These are phyloP conservation scores for Cladophialophora psammophila DNA, from an alignment of 2,329 filamentous ascomycete species.

Conservation along the genomic window DNA sequence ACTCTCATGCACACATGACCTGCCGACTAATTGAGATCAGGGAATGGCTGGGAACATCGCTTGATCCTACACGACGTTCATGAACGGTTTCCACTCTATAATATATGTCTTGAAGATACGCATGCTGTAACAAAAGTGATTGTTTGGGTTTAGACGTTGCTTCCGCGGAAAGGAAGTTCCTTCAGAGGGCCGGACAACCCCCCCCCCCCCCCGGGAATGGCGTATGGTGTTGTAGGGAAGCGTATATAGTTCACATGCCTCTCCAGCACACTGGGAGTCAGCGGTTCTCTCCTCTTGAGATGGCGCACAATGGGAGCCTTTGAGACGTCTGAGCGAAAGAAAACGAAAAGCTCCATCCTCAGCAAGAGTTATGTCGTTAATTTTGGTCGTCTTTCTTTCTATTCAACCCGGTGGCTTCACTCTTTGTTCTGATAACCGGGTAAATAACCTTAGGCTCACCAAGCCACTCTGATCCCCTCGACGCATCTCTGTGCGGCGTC, in stretches of 20 bases:
- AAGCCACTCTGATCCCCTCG: background rate
- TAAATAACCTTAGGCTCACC: background rate
- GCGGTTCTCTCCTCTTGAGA: background rate
- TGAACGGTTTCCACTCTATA: slow-evolving; percentile 10
- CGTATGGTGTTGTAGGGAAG: background rate
- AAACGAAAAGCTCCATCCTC: background rate
- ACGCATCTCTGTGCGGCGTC: background rate
- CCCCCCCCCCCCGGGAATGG: background rate
- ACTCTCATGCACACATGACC: background rate
- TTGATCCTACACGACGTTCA: slow-evolving; percentile 19
- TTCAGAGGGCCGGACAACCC: background rate
- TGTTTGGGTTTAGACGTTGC: background rate
- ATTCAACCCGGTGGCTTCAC: background rate
- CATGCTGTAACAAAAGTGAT: slow-evolving; percentile 2
- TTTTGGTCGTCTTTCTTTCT: background rate
- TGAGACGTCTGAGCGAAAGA: background rate
- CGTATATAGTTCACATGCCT: background rate
- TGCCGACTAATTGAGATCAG: slow-evolving; percentile 22
- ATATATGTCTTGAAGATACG: background rate
- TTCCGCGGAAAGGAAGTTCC: background rate
- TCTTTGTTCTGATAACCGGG: background rate
- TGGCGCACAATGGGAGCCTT: background rate
- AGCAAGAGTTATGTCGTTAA: background rate
- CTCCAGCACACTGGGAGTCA: background rate
- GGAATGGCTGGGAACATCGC: slow-evolving; percentile 41